Percentiles rank a stretch among this genome's conserved stretches.
phyloP scores from a whole-genome alignment of 2,329 filamentous ascomycete species.

The Paramyrothecium sp. region DNA sequence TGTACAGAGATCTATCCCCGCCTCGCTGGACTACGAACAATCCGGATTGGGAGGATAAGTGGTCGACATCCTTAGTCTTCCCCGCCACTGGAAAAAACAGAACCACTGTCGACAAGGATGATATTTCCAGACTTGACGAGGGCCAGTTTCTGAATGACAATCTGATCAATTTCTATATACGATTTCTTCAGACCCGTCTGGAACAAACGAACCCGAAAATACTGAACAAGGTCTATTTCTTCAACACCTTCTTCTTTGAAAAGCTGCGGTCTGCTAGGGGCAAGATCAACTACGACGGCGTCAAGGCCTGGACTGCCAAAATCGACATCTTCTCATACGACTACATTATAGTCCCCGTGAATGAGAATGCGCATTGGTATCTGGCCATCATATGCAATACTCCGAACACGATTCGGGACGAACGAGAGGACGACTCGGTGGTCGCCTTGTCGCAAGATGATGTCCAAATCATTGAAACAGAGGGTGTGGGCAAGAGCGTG shows the following conservation, averaged over 20 bases:
- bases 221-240: constrained; percentile 73
- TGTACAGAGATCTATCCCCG: constrained; percentile 6
- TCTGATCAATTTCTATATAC: constrained; percentile 83
- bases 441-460: constrained; percentile 3
- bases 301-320: constrained; percentile 84
- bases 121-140: constrained; percentile 76
- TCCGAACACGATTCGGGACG: constrained; percentile 51
- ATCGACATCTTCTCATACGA: constrained; percentile 83
- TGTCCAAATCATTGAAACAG: constrained; percentile 12
- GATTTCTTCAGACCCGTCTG: constrained; percentile 64
- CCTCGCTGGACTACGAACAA: constrained; percentile 48
- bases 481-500: constrained; percentile 12
- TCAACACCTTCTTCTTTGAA: constrained; percentile 90
- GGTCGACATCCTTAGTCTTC: constrained; percentile 61
- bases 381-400: constrained; percentile 93
- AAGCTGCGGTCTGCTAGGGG: constrained; percentile 64
- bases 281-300: constrained; percentile 78
- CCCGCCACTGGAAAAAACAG: constrained; percentile 57
- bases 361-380: constrained; percentile 88
- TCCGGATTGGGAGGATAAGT: constrained; percentile 48
- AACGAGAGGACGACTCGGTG: constrained; percentile 7
- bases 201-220: constrained; percentile 53
- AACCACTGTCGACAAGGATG: constrained; percentile 66
- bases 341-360: constrained; percentile 89
- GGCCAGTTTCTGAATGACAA: constrained; percentile 91